Percentiles rank a stretch among this genome's conserved stretches.
These are phyloP conservation scores for Thecaphora thlaspeos DNA, from an alignment of 1,284 basidiomycete species.

Conservation along the genomic window DNA sequence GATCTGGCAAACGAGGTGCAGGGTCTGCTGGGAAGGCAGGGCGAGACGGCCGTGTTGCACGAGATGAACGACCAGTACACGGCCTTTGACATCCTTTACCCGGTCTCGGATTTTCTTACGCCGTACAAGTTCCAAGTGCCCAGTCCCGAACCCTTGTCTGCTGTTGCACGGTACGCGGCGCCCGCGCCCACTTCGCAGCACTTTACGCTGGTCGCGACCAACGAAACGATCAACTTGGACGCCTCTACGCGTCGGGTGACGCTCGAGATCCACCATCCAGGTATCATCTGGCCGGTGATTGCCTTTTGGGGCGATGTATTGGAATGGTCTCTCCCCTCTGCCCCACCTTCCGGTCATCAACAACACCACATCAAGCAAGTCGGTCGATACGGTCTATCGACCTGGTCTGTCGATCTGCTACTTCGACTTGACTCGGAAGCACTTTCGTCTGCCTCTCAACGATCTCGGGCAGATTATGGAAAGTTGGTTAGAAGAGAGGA, in stretches of 20 bases:
- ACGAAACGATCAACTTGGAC: slow-evolving; percentile 65
- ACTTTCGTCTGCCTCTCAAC: too few species aligned
- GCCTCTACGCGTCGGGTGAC: slow-evolving; percentile 72
- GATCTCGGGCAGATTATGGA: too few species aligned
- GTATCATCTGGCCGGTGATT: slow-evolving; percentile 84
- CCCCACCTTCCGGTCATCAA: slow-evolving; percentile 63
- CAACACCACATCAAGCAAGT: slow-evolving; percentile 89
- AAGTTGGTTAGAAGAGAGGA: too few species aligned
- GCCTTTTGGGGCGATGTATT: slow-evolving; percentile 90
- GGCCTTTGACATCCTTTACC: slow-evolving; percentile 68
- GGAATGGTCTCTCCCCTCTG: slow-evolving; percentile 68
- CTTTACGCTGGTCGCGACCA: slow-evolving; percentile 68
- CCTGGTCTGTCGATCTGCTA: slow-evolving; percentile 71
- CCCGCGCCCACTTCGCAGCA: slow-evolving; percentile 21
- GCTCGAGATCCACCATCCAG: slow-evolving; percentile 75
- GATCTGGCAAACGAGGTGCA: slow-evolving; percentile 68
- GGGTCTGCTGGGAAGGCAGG: slow-evolving; percentile 64
- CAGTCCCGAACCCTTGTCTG: slow-evolving; percentile 57
- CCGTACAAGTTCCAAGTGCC: slow-evolving; percentile 72
- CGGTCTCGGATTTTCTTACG: slow-evolving; percentile 68
- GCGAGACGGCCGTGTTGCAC: slow-evolving; percentile 43
- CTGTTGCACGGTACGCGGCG: slow-evolving; percentile 18
- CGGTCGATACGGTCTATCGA: slow-evolving; percentile 73
- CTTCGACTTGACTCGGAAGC: slow-evolving; percentile 63
- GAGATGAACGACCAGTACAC: slow-evolving; percentile 54